Conservation (phyloP, 1,284 basidiomycete species). For the Cutaneotrichosporon cutaneum region DNA sequence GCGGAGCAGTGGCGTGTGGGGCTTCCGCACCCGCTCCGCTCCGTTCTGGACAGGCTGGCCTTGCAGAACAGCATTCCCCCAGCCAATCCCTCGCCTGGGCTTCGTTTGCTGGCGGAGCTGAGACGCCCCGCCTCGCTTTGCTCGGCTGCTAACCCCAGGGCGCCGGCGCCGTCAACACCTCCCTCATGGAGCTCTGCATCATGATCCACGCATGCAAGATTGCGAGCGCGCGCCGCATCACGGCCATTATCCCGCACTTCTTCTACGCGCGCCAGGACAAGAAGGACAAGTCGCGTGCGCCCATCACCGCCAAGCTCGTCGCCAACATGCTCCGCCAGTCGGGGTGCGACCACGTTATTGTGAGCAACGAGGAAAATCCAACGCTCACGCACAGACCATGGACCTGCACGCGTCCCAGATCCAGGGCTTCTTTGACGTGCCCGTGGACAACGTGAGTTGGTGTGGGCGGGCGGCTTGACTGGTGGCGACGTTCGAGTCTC, state of each 20-base stretch:
- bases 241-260: slow-evolving; percentile 91
- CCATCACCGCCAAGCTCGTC: slow-evolving; percentile 97
- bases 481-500: background rate
- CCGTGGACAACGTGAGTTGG: slow-evolving; percentile 97
- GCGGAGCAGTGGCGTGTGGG: background rate
- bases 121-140: too few relatives aligned
- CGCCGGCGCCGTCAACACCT: slow-evolving; percentile 66
- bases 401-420: slow-evolving; percentile 97
- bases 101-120: too few relatives aligned
- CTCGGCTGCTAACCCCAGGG: slow-evolving; percentile 30
- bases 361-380: slow-evolving; percentile 57
- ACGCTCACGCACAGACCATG: slow-evolving; percentile 71
- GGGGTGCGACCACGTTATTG: slow-evolving; percentile 98
- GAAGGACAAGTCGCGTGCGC: slow-evolving; percentile 98
- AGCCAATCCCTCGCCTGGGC: too few relatives aligned
- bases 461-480: too few relatives aligned
- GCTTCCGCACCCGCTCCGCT: too few relatives aligned
- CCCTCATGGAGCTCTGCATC: slow-evolving; percentile 95
- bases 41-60: too few relatives aligned
- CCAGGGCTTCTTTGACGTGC: slow-evolving; percentile 99
- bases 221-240: slow-evolving; percentile 91
- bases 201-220: slow-evolving; percentile 99
- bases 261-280: slow-evolving; percentile 97
- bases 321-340: slow-evolving; percentile 98
- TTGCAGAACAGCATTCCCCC: too few relatives aligned